Base-by-base conservation (phyloP, 495 filamentous ascomycete species). In the Aspergillus avenaceus region DNA sequence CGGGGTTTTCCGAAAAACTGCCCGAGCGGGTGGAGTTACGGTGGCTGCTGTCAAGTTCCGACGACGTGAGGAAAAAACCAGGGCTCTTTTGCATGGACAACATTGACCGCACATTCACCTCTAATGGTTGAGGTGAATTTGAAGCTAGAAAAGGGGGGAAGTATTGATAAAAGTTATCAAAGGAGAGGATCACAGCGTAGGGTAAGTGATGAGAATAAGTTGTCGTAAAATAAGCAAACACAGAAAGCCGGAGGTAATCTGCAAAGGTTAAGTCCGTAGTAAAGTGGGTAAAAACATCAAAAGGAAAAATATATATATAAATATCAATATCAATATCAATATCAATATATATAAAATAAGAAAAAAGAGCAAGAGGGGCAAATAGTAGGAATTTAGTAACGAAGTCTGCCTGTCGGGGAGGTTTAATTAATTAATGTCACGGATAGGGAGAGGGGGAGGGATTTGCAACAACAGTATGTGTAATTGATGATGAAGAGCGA, bases 81-180 rank as follows among this genome's bases (percentile, higher is more conserved):
- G 62, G 54, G 21, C 52, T 52, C 28, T 67, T 66, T 56, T 74
- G 69, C 71, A 73, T 74, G 62, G 70, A 72, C 65, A 74, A 67
- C 70, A 76, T 73, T 65, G 62, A 59, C 61, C 54, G 48, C 34
- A 18, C 51, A 52, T 36, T 28, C 32, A 49, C 44, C 54, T 53
- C 50, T 5, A 12, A 14, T 11, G 26, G 31, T 25, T 0, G 48
- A 44, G 54, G 49, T 34, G 37, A 16, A 27, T 23, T 28, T 24
- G 31, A 47, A 36, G 45, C 18, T 24, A 31, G 13, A 24, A 21
- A 26, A 12, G 50, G 41, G 36, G 21, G 38, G 53, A 41, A 27
- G 25, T 36, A 12, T n/a, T n/a, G n/a, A n/a, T n/a, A n/a, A n/a
- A n/a, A n/a, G n/a, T n/a, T n/a, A n/a, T n/a, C n/a, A n/a, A n/a